Evolutionary conservation across 768 basidiomycete species (phyloP), one percentile per base, ranked within the genome.

Genomic region (Collybia mongolica): DNA sequence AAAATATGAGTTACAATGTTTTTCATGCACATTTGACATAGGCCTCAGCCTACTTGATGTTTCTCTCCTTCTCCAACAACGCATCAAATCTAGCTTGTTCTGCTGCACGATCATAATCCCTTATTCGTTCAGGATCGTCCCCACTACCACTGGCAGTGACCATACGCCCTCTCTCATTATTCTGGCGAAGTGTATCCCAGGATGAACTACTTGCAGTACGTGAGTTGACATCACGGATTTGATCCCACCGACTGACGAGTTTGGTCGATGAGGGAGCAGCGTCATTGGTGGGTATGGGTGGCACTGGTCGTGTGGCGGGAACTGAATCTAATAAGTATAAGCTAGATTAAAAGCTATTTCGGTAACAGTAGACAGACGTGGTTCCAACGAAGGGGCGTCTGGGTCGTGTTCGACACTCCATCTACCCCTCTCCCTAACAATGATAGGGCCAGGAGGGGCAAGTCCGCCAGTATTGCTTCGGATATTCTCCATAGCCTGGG

Each of bases 131-230:
- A 14, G 46, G 24, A 15, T 48, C 44, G 19, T 46, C 39, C 32
- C 26, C 44, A 20, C 39, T 40, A 20, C 54, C 46, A 38, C 39
- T 42, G 15, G 28, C 17, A 40, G 54, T 50, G 29, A 56, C 52
- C 44, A 72, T 48, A 49, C 66, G 51, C 7, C 59, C 49, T 53
- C 69, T 73, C 60, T 79, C 76, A 53, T 84, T 74, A 41, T 70
- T 72, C 60, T 86, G 83, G 26, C 88, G 81, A 18, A 90, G 70
- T 20, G 68, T 63, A 57, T 89, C 88, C 88, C 88, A 89, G 3
- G 84, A 72, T 17, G 88, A 88, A 32, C 64, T 72, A 14, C 66
- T 51, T 24, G 65, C 68, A 17, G 70, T 65, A 14, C 68, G 69
- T 41, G 62, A 54, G 52, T 84, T 84, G 26, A 70, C 77, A 39